Base-by-base conservation (phyloP, 192 early-diverging fungal genomes). In the Linnemannia hyalina region DNA sequence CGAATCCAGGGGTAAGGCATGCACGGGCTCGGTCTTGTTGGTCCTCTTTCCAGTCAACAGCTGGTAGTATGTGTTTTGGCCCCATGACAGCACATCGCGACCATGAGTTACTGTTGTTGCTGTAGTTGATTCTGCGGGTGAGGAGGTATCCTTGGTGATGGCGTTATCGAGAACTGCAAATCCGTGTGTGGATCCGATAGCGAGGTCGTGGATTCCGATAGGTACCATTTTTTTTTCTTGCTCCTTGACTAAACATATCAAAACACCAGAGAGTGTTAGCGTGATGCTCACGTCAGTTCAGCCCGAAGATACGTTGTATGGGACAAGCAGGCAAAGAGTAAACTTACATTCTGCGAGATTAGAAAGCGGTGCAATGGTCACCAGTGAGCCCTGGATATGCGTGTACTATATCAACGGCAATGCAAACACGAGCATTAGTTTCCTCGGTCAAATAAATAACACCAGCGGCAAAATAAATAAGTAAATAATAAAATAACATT, bases 101-200 rank as follows among this genome's bases (percentile, higher is more conserved):
- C 89, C 89, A 72, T 90, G 85, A 5, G 73, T 80, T 26, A 81
- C 68, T 29, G n/a, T 38, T 44, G 44, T 35, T 0, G 65, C 22
- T 8, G 41, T 65, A 0, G 41, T 38, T 11, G 44, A 74, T 0
- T 70, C 55, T 15, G 69, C 63, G 22, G 68, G 44, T 46, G 44
- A 15, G 0, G 52, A n/a, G 5, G 46, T 49, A 46, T 81, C 73
- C 49, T 88, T 76, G 13, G 40, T 77, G 16, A 87, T 75, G 4
- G 78, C 84, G 52, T 90, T 90, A 55, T 90, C 81, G 18, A 90
- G 63, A 1, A 90, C 89, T 54, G 88, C 88, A 68, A 88, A 85
- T 10, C 75, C 84, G 44, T 90, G 89, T n/a, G 89, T 90, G 1
- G 68, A 69, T 35, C 89, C 89, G 18, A 83, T 79, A 7, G 75